These are phyloP conservation scores for Penicillium glabrum DNA, from an alignment of 2,329 filamentous ascomycete species.

Conservation along the genomic window DNA sequence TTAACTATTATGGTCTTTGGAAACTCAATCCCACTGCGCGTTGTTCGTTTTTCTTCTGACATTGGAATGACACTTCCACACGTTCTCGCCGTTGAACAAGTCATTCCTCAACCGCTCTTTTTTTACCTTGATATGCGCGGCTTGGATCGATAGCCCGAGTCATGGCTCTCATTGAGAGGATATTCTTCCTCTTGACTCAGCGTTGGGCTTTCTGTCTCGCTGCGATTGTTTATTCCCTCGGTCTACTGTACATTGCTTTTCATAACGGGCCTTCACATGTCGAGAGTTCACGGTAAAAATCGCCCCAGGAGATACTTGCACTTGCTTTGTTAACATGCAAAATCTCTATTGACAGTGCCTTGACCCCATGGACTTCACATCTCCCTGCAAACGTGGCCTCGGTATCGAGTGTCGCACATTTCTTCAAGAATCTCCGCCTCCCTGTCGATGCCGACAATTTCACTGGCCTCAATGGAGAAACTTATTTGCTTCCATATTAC, in stretches of 20 bases:
- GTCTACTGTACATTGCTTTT: slow-evolving; percentile 2
- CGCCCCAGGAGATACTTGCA: too few relatives aligned
- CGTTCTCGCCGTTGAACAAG: background rate
- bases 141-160: background rate
- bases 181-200: background rate
- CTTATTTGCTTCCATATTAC: slow-evolving; percentile 1
- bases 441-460: slow-evolving; percentile 5
- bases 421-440: slow-evolving; percentile 1
- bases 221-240: background rate
- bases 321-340: background rate
- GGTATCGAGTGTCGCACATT: background rate
- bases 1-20: background rate
- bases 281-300: background rate
- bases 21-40: background rate
- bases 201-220: background rate
- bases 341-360: background rate
- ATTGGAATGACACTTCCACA: background rate
- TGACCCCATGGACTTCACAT: background rate
- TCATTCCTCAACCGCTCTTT: rapidly evolving
- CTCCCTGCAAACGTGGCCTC: background rate
- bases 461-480: background rate
- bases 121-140: background rate
- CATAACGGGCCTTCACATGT: background rate
- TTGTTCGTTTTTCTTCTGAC: background rate
- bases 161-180: background rate